A percentile compares a stretch with the other conserved stretches of the same genome.
These are phyloP conservation scores for Corchorus capsularis DNA, from an alignment of 345 rosid species.

Conservation along the genomic window DNA sequence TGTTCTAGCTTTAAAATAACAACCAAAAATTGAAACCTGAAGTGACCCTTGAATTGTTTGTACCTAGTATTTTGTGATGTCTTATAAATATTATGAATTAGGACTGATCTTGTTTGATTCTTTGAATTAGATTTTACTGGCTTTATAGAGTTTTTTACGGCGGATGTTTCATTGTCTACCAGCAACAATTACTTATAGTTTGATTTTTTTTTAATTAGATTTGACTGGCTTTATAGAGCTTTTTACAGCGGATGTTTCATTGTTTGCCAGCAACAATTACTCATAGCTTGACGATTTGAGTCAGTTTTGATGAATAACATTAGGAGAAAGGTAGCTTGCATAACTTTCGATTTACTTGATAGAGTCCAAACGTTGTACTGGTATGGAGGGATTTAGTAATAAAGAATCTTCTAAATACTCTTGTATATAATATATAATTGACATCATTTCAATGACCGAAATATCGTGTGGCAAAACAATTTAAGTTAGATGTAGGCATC, in stretches of 20 bases:
- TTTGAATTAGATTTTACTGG: not conserved
- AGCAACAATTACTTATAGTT: not conserved
- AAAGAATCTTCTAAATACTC: not conserved
- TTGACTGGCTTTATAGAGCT: not conserved
- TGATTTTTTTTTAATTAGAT: not conserved
- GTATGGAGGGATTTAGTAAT: not conserved
- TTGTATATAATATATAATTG: not conserved
- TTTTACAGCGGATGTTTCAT: not conserved
- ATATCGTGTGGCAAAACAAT: not conserved
- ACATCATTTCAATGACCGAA: not conserved
- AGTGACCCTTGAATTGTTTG: not conserved
- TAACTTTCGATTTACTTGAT: not conserved
- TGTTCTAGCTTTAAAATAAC: not conserved
- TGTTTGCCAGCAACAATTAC: not conserved
- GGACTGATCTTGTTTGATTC: not conserved
- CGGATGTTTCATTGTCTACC: not conserved
- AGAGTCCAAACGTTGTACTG: not conserved
- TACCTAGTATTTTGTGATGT: not conserved
- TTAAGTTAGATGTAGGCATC: not conserved
- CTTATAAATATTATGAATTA: not conserved
- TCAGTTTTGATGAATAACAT: not conserved
- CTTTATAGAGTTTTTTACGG: not conserved
- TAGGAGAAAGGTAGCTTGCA: not conserved
- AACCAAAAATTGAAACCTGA: slow-evolving; percentile 1
- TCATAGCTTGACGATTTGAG: not conserved